Base-by-base conservation (phyloP, 805 yeast genomes). In the Blastobotrys robertii region DNA sequence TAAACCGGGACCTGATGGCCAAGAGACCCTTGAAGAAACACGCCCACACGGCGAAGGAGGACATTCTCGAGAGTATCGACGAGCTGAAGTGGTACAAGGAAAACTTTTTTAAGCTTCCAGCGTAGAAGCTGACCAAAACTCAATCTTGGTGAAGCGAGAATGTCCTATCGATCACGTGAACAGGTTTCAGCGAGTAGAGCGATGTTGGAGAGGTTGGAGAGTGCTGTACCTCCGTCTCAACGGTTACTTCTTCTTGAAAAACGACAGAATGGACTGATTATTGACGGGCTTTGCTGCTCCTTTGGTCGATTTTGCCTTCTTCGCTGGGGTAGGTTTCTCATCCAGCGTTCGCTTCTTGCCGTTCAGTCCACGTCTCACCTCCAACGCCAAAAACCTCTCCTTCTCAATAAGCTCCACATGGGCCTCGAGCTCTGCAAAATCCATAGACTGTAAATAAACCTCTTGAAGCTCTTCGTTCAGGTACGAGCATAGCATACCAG, bases 21-120 rank as follows among this genome's bases (percentile, higher is more conserved):
- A 56, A 53, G 44, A 68, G 64, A 51, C 97, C 90, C 4, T 67
- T 62, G 32, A 92, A 94, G 63, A 64, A 63, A 39, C 70, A 73
- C 14, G 72, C 72, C 1, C 99, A 92, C 61, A 90, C 97, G 0
- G 98, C 99, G 0, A 75, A 74, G 49, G 70, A 78, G 11, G 99
- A 92, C 60, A 92, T 92, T 38, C 52, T 84, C 39, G 98, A 92
- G 60, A 84, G 95, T 54, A 90, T 92, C 34, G 74, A 63, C 7
- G 95, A 92, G 60, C 66, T 92, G 57, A 72, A 68, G 50, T 92
- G 87, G 84, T 85, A 81, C 60, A 64, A 73, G 44, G 76, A 79
- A 13, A 67, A 82, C 54, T 87, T 84, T 57, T 70, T 66, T n/a
- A 38, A 43, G 10, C 39, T 35, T 12, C 55, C 52, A 33, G 25